These are phyloP conservation scores for Botrytis deweyae DNA, from an alignment of 2,329 filamentous ascomycete species.

Conservation along the genomic window DNA sequence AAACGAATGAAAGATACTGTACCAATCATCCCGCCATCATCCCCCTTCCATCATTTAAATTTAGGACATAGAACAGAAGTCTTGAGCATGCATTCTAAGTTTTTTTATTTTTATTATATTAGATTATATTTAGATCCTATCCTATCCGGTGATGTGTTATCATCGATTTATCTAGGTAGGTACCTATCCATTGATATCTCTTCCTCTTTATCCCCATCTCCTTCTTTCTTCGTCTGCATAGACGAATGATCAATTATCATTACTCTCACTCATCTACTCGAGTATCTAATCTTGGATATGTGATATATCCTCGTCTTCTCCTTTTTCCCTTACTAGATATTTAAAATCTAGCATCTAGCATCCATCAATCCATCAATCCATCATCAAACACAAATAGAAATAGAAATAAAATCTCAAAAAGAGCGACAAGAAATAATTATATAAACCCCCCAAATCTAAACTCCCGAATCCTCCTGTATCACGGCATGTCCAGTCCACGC, in stretches of 20 bases:
- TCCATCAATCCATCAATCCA: background rate
- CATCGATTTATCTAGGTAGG: background rate
- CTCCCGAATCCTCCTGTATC: conserved; percentile 24
- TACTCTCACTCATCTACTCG: background rate
- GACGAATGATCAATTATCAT: background rate
- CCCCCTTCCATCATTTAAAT: too few species aligned
- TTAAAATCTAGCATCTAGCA: background rate
- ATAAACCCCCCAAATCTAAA: conserved; percentile 5
- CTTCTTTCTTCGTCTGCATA: background rate
- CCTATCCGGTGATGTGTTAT: background rate
- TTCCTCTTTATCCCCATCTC: background rate
- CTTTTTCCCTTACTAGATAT: background rate
- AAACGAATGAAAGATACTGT: too few species aligned
- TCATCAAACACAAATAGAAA: background rate
- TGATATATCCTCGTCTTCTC: background rate
- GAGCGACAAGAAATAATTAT: background rate
- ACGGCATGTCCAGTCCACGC: conserved; percentile 21
- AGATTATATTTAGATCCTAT: background rate
- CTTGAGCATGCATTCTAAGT: too few species aligned
- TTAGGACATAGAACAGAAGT: too few species aligned
- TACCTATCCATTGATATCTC: background rate
- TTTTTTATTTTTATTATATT: too few species aligned
- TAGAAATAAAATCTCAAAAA: background rate
- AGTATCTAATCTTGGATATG: background rate
- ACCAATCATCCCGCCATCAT: too few species aligned